Percentiles rank a stretch among this genome's conserved stretches.
These are phyloP conservation scores for Saccharum hybrid DNA, from an alignment of 202 grass and related monocot genomes.

Conservation along the genomic window DNA sequence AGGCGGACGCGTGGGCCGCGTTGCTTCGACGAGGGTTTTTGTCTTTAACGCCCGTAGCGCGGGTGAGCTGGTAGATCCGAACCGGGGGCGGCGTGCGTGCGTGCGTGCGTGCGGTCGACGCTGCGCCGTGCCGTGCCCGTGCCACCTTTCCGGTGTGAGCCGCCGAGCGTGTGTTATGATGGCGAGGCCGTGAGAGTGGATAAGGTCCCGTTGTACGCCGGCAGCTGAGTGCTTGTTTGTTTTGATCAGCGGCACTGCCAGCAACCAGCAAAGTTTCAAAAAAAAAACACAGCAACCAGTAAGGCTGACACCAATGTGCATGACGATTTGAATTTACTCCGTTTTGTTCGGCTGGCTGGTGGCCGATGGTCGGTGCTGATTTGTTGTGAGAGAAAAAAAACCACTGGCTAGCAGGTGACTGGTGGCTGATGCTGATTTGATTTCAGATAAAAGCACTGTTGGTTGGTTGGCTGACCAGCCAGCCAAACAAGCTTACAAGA, in stretches of 20 bases:
- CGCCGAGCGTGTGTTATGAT: slow-evolving; percentile 35
- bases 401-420: too few species aligned
- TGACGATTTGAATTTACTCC: too few species aligned
- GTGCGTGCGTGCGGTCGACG: slow-evolving; percentile 36
- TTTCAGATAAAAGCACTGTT: too few species aligned
- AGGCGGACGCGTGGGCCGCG: slow-evolving; percentile 40
- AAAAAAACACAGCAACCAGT: too few species aligned
- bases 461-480: too few species aligned
- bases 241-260: not conserved
- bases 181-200: slow-evolving; percentile 20
- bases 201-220: slow-evolving; percentile 4
- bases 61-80: slow-evolving; percentile 35
- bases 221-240: not conserved
- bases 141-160: slow-evolving; percentile 4
- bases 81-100: slow-evolving; percentile 28
- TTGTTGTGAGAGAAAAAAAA: too few species aligned
- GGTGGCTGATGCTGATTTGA: too few species aligned
- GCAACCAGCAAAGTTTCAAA: too few species aligned
- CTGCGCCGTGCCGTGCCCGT: slow-evolving; percentile 28
- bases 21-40: slow-evolving; percentile 69
- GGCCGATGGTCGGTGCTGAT: too few species aligned
- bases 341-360: too few species aligned
- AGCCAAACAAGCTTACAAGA: too few species aligned
- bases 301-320: too few species aligned
- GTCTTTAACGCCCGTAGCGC: slow-evolving; percentile 55